Conservation (phyloP, 1,139 yeast genomes). For the Kodamaea anthophila region DNA sequence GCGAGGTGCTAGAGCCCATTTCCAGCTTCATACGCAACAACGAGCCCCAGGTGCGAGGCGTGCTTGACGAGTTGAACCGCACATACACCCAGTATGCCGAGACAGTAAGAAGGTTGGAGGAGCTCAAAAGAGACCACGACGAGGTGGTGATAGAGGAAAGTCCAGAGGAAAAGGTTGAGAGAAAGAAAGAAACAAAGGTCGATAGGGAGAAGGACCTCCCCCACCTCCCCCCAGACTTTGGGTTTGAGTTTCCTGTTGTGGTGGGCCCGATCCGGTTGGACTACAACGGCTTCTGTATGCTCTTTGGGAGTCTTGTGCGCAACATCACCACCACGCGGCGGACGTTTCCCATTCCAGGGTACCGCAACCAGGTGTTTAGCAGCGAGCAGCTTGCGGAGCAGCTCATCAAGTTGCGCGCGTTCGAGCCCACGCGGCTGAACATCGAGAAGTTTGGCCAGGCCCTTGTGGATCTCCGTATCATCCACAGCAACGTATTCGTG, state of each 20-base stretch:
- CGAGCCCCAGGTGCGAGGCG: slow-evolving; percentile 29
- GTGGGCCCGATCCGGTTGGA: slow-evolving; percentile 24
- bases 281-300: slow-evolving; percentile 17
- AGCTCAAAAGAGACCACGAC: slow-evolving; percentile 24
- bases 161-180: slow-evolving; percentile 3
- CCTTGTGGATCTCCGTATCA: slow-evolving; percentile 30
- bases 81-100: slow-evolving; percentile 25
- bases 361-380: slow-evolving; percentile 33
- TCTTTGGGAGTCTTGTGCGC: slow-evolving; percentile 21
- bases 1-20: slow-evolving; percentile 30
- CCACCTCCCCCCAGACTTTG: slow-evolving; percentile 3
- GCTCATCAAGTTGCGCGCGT: slow-evolving; percentile 22
- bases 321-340: slow-evolving; percentile 26
- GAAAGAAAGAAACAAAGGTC: too few species aligned
- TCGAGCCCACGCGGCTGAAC: slow-evolving; percentile 34
- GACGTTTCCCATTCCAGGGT: slow-evolving; percentile 38
- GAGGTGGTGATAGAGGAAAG: slow-evolving; percentile 16
- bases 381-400: slow-evolving; percentile 35
- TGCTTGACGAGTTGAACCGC: slow-evolving; percentile 21
- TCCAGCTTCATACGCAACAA: slow-evolving; percentile 31
- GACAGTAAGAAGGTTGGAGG: slow-evolving; percentile 22
- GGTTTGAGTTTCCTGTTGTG: slow-evolving; percentile 24
- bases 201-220: slow-evolving; percentile 6
- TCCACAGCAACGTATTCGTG: slow-evolving; percentile 28
- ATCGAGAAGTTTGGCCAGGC: slow-evolving; percentile 41